phyloP scores from a whole-genome alignment of 495 filamentous ascomycete genomes.

The Xylaria grammica region DNA sequence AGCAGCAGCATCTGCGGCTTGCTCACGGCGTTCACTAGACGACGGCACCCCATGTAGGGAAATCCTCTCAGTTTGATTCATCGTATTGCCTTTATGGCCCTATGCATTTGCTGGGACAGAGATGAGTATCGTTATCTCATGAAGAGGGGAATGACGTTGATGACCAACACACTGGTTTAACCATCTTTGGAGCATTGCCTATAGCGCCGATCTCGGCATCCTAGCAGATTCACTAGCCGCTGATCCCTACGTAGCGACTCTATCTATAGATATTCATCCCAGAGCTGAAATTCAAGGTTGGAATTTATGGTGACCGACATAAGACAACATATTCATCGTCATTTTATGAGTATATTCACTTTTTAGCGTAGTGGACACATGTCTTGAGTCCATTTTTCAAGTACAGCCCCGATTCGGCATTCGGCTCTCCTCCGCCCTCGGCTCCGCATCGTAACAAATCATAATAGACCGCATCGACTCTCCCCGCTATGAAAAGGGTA shows the following conservation, averaged over 20 bases:
- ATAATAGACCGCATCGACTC: not conserved
- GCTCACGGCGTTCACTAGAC: not conserved
- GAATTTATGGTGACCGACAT: no score
- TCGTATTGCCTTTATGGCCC: not conserved
- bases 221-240: not conserved
- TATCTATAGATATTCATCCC: no score
- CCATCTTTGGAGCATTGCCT: conserved; percentile 1
- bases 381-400: no score
- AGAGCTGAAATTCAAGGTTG: no score
- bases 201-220: conserved; percentile 19
- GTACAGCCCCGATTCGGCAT: no score
- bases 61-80: conserved; percentile 12
- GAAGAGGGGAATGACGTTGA: not conserved
- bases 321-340: no score
- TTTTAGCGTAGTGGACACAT: no score
- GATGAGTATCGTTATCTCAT: not conserved
- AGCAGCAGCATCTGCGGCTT: not conserved
- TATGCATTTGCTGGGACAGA: not conserved
- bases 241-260: not conserved
- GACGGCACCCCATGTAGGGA: not conserved
- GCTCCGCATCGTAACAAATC: not conserved
- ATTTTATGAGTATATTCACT: no score
- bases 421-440: no score
- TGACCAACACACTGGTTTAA: not conserved
- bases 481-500: not conserved